Percentiles rank a stretch among this genome's conserved stretches.
These are phyloP conservation scores for Mucor lusitanicus DNA, from an alignment of 371 early-diverging fungal species.

Conservation along the genomic window DNA sequence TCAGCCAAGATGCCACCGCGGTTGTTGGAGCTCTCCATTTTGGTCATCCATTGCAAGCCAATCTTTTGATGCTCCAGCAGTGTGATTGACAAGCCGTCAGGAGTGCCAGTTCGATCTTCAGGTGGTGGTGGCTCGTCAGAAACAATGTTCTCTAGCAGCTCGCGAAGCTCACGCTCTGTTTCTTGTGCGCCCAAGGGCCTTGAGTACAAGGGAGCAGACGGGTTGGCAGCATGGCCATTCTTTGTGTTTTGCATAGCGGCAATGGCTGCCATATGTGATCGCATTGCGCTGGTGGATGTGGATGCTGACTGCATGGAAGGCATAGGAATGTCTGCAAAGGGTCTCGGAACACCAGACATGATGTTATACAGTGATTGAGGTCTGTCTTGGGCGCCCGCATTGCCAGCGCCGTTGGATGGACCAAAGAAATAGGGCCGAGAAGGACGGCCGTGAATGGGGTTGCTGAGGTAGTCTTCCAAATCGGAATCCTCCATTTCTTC, in stretches of 20 bases:
- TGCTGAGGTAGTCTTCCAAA: conserved; percentile 2
- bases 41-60: conserved; percentile 65
- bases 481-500: neutral
- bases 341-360: neutral
- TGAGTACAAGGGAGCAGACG: neutral
- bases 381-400: neutral
- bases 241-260: neutral
- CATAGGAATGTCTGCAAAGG: neutral
- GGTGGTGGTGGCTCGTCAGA: conserved; percentile 41
- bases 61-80: conserved; percentile 67
- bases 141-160: conserved; percentile 44
- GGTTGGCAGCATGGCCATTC: no score
- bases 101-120: conserved; percentile 52
- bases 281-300: neutral
- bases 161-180: conserved; percentile 43
- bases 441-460: neutral
- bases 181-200: neutral
- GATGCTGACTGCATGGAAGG: neutral
- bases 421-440: neutral
- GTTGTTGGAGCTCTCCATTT: conserved; percentile 54
- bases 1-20: conserved; percentile 79
- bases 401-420: neutral
- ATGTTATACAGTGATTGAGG: neutral
- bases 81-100: conserved; percentile 46
- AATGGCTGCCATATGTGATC: conserved; percentile 8